These are phyloP conservation scores for Herpetospermum pedunculosum DNA, from an alignment of 306 rosid species.

Conservation along the genomic window DNA sequence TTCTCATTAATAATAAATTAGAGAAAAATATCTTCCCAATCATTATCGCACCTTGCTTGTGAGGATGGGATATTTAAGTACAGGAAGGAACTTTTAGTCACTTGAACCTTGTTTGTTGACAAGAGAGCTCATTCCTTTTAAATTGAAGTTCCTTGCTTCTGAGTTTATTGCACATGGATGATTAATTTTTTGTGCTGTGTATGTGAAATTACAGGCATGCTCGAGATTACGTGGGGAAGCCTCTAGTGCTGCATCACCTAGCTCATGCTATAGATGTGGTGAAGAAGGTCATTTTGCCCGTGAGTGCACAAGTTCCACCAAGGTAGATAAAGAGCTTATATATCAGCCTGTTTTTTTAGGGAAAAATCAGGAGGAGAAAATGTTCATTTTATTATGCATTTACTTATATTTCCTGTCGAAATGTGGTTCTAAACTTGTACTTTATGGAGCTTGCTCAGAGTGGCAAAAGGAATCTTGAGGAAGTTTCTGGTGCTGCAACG, in stretches of 20 bases:
- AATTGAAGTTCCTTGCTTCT: background rate
- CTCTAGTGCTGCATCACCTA: constrained; percentile 29
- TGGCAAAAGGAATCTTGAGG: constrained; percentile 30
- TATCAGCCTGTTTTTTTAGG: background rate
- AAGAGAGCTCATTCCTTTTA: background rate
- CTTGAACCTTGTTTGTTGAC: background rate
- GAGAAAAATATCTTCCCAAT: background rate
- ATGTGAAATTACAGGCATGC: constrained; percentile 42
- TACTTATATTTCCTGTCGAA: background rate
- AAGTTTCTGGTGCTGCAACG: constrained; percentile 24
- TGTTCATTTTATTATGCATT: background rate
- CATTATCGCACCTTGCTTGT: background rate
- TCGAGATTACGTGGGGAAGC: constrained; percentile 37
- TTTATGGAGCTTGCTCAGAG: constrained; percentile 24
- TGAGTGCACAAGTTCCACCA: constrained; percentile 43
- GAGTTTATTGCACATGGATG: background rate
- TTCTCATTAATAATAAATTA: background rate
- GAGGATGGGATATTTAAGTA: background rate
- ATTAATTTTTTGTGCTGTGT: background rate
- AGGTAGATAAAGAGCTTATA: constrained; percentile 23
- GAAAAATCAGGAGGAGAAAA: background rate
- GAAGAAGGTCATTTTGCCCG: constrained; percentile 92
- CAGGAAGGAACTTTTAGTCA: background rate
- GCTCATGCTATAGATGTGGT: constrained; percentile 66
- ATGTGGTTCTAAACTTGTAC: background rate